Conservation (phyloP, 2,329 filamentous ascomycete genomes). For the Fusarium dimerum region DNA sequence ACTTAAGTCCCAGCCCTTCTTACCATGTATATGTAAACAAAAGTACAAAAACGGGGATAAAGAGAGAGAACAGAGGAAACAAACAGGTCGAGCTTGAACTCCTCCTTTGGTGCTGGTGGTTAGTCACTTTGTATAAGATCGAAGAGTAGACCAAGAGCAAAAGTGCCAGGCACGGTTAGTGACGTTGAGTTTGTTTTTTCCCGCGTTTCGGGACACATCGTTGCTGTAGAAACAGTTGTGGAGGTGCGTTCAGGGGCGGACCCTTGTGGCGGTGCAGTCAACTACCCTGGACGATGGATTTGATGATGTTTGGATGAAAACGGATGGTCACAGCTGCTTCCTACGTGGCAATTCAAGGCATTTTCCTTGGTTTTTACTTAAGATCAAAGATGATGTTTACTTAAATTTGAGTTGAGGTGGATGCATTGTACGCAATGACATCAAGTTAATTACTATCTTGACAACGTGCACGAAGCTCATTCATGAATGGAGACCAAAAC, state of each 20-base stretch:
- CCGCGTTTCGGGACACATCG: conserved; percentile 5
- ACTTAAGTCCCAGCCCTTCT: no score
- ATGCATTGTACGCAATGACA: no score
- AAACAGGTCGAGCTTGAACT: conserved; percentile 12
- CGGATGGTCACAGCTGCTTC: no score
- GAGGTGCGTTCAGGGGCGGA: conserved; percentile 17
- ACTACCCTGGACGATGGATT: conserved; percentile 9
- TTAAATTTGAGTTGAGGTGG: no score
- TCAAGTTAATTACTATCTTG: no score
- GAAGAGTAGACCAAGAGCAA: conserved; percentile 3
- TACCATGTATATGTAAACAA: conserved; percentile 21
- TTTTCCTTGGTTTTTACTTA: no score
- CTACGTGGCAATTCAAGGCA: no score
- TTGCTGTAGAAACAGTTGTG: conserved; percentile 25
- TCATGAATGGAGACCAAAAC: no score
- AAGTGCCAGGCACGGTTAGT: conserved; percentile 20
- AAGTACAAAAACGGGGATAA: conserved; percentile 10
- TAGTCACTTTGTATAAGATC: conserved; percentile 2
- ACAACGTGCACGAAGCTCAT: no score
- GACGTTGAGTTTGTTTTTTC: conserved; percentile 29
- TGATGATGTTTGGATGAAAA: not conserved
- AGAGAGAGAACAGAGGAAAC: conserved; percentile 1
- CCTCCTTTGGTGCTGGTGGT: conserved; percentile 16
- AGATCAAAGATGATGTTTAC: no score
- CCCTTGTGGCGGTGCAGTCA: conserved; percentile 4